Percentiles rank a stretch among this genome's conserved stretches.
phyloP scores from a whole-genome alignment of 176 grass and related monocot genomes.

The Oryza brachyantha region DNA sequence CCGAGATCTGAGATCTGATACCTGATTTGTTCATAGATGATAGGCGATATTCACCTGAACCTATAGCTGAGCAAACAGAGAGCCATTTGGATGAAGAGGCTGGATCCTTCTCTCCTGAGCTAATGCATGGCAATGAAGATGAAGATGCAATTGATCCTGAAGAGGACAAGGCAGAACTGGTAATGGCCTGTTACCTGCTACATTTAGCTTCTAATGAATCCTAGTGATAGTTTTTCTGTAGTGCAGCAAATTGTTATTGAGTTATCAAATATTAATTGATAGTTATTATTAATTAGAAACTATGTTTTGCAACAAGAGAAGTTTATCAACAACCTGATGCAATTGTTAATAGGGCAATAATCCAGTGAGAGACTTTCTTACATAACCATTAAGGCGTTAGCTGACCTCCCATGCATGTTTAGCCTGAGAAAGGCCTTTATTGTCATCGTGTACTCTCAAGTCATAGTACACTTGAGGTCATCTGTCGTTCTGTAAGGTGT shows the following conservation, averaged over 20 bases:
- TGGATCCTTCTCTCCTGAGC: slow-evolving; percentile 89
- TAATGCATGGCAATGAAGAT: slow-evolving; percentile 80
- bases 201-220: slow-evolving; percentile 5
- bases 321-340: not conserved
- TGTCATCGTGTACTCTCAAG: not conserved
- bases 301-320: not conserved
- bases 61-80: slow-evolving; percentile 55
- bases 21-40: slow-evolving; percentile 50
- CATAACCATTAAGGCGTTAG: not conserved
- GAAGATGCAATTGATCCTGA: slow-evolving; percentile 97
- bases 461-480: not conserved
- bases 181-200: slow-evolving; percentile 28
- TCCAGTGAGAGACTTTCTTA: too few species aligned
- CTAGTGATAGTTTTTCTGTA: slow-evolving; percentile 6
- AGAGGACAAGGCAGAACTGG: slow-evolving; percentile 90
- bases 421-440: not conserved
- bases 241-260: not conserved
- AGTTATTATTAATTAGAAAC: not conserved
- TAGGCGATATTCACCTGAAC: slow-evolving; percentile 68
- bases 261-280: not conserved
- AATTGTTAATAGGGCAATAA: not conserved
- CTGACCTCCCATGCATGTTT: not conserved
- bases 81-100: slow-evolving; percentile 56
- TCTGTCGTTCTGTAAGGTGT: not conserved
- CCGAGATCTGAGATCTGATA: slow-evolving; percentile 25